phyloP scores from a whole-genome alignment of 2,329 filamentous ascomycete genomes.

The Hortaea werneckii region DNA sequence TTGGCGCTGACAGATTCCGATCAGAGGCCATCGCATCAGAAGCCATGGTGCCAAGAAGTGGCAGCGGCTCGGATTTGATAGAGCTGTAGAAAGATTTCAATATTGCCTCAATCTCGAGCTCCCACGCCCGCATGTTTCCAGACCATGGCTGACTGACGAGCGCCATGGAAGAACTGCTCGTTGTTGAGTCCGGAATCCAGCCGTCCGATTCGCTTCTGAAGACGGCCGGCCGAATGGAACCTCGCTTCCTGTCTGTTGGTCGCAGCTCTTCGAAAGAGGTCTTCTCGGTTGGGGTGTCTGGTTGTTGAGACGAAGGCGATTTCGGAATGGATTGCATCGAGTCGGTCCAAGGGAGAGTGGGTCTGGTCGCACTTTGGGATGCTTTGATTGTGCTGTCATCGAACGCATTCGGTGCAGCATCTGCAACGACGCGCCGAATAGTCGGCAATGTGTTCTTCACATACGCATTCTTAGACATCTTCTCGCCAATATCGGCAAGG shows the following conservation, averaged over 20 bases:
- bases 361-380: slow-evolving; percentile 7
- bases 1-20: slow-evolving; percentile 54
- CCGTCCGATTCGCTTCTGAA: slow-evolving; percentile 23
- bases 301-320: slow-evolving; percentile 2
- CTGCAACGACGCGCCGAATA: slow-evolving; percentile 63
- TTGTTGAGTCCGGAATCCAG: slow-evolving; percentile 26
- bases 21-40: slow-evolving; percentile 21
- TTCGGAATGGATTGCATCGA: slow-evolving; percentile 9
- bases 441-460: slow-evolving; percentile 94
- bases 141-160: slow-evolving; percentile 69
- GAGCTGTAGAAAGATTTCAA: slow-evolving; percentile 86
- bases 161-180: slow-evolving; percentile 54
- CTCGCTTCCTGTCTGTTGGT: slow-evolving; percentile 26
- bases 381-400: slow-evolving; percentile 31
- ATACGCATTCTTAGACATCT: slow-evolving; percentile 93
- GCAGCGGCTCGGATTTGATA: slow-evolving; percentile 77
- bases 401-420: slow-evolving; percentile 60
- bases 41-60: slow-evolving; percentile 64
- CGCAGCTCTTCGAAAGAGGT: slow-evolving; percentile 21
- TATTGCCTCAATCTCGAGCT: slow-evolving; percentile 78
- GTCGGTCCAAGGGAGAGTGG: slow-evolving; percentile 23
- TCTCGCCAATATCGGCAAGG: slow-evolving; percentile 85
- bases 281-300: slow-evolving; percentile 12
- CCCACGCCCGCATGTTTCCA: slow-evolving; percentile 71
- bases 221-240: slow-evolving; percentile 33